A percentile compares a stretch with the other conserved stretches of the same genome.
Evolutionary conservation across 2,329 filamentous ascomycete species (phyloP).

Genomic region (Pleurostoma richardsiae): DNA sequence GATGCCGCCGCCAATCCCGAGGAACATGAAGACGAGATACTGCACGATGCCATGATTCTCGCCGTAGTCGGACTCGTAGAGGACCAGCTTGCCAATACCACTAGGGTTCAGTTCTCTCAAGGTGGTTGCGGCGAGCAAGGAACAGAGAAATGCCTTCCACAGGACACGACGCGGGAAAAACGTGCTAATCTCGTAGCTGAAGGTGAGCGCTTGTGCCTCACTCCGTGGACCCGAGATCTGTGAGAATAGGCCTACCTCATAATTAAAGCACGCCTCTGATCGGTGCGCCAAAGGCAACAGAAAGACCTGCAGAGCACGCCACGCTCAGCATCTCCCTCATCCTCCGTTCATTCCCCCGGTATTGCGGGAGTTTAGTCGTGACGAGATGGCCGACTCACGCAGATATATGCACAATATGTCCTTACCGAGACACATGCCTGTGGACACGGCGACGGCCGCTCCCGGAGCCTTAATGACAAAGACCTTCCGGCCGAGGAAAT

Average conservation of each 20-base stretch:
- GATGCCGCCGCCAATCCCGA: slow-evolving; percentile 51
- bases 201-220: neutral
- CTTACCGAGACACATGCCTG: slow-evolving; percentile 56
- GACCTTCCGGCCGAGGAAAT: slow-evolving; percentile 50
- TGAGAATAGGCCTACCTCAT: slow-evolving; percentile 30
- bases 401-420: slow-evolving; percentile 59
- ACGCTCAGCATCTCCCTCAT: slow-evolving; percentile 54
- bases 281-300: slow-evolving; percentile 57
- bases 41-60: slow-evolving; percentile 49
- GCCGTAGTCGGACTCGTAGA: slow-evolving; percentile 56
- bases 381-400: slow-evolving; percentile 52
- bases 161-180: slow-evolving; percentile 52
- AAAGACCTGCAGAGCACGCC: slow-evolving; percentile 51
- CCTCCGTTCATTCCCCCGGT: slow-evolving; percentile 51
- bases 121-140: slow-evolving; percentile 47
- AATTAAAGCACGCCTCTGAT: slow-evolving; percentile 57
- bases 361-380: slow-evolving; percentile 47
- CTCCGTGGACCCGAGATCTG: neutral
- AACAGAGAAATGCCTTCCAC: slow-evolving; percentile 55
- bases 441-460: slow-evolving; percentile 51
- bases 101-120: slow-evolving; percentile 54
- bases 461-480: slow-evolving; percentile 54
- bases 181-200: slow-evolving; percentile 46
- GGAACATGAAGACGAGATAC: slow-evolving; percentile 50
- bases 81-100: slow-evolving; percentile 53